Evolutionary conservation across 2,329 filamentous ascomycete species (phyloP).

Genomic region (Aspergillus pseudoviridinutans): DNA sequence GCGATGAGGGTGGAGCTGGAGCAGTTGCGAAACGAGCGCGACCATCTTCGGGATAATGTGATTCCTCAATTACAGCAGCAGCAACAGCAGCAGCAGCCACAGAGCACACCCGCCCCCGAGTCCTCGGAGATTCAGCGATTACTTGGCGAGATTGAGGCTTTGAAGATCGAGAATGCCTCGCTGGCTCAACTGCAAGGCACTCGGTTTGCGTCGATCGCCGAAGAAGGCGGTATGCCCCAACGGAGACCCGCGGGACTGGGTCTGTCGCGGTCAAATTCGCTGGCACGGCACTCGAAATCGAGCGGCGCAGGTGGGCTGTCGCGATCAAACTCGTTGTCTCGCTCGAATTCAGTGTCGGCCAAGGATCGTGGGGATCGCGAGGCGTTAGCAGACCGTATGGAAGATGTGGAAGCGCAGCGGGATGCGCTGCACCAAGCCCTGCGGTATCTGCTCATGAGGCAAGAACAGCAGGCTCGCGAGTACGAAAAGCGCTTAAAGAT

Average conservation of each 20-base stretch:
- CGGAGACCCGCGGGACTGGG: conserved; percentile 49
- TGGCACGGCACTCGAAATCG: conserved; percentile 53
- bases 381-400: conserved; percentile 71
- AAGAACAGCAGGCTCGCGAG: conserved; percentile 78
- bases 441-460: conserved; percentile 77
- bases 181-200: conserved; percentile 46
- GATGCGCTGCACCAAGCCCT: conserved; percentile 87
- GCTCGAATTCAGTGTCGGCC: conserved; percentile 53
- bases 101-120: conserved; percentile 48
- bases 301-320: conserved; percentile 34
- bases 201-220: conserved; percentile 58
- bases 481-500: conserved; percentile 75
- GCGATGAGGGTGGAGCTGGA: conserved; percentile 80
- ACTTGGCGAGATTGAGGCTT: conserved; percentile 74
- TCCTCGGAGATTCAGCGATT: conserved; percentile 61
- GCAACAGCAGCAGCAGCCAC: conserved; percentile 25
- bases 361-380: conserved; percentile 62
- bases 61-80: conserved; percentile 66
- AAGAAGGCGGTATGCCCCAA: conserved; percentile 48
- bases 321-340: conserved; percentile 50
- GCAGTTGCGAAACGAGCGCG: conserved; percentile 78
- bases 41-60: conserved; percentile 77
- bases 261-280: conserved; percentile 63
- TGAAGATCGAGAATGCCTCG: conserved; percentile 50
- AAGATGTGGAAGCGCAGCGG: conserved; percentile 89